Percentiles rank a stretch among this genome's conserved stretches.
These are phyloP conservation scores for Rhodomyrtus tomentosa DNA, from an alignment of 345 rosid species.

Conservation along the genomic window DNA sequence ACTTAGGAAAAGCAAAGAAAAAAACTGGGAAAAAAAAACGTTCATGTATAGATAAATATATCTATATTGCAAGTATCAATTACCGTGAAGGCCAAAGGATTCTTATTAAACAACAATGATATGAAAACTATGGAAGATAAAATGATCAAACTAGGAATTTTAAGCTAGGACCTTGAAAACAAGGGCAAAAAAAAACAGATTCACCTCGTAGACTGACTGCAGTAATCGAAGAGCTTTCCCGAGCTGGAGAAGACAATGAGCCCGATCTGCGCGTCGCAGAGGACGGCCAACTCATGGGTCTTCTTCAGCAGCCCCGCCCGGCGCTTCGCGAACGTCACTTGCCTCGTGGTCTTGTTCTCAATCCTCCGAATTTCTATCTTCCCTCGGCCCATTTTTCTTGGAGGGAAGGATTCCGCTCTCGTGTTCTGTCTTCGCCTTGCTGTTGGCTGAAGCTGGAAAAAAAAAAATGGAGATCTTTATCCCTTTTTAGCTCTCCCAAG, in stretches of 20 bases:
- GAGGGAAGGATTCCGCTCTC: neutral
- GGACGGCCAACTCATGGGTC: slow-evolving; percentile 32
- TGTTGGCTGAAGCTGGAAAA: neutral
- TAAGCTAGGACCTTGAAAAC: neutral
- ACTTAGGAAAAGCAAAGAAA: neutral
- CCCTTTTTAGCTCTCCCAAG: neutral
- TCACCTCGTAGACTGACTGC: slow-evolving; percentile 18
- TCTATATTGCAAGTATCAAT: neutral
- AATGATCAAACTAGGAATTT: neutral
- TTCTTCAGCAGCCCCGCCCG: slow-evolving; percentile 39
- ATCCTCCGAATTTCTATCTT: slow-evolving; percentile 31
- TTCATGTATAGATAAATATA: neutral
- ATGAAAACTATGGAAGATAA: neutral
- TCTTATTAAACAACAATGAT: neutral
- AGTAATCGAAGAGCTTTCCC: slow-evolving; percentile 26
- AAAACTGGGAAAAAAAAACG: neutral
- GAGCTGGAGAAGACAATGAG: slow-evolving; percentile 34
- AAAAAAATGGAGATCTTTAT: neutral
- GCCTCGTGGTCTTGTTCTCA: slow-evolving; percentile 28
- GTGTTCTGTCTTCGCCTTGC: neutral
- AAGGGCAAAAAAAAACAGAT: neutral
- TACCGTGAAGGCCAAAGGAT: neutral
- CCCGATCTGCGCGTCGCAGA: slow-evolving; percentile 42
- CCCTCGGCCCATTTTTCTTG: slow-evolving; percentile 28
- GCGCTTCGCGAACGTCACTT: slow-evolving; percentile 37